Percentiles rank a stretch among this genome's conserved stretches.
Evolutionary conservation across 2,329 filamentous ascomycete genomes (phyloP).

Genomic region (Alternaria alternata): DNA sequence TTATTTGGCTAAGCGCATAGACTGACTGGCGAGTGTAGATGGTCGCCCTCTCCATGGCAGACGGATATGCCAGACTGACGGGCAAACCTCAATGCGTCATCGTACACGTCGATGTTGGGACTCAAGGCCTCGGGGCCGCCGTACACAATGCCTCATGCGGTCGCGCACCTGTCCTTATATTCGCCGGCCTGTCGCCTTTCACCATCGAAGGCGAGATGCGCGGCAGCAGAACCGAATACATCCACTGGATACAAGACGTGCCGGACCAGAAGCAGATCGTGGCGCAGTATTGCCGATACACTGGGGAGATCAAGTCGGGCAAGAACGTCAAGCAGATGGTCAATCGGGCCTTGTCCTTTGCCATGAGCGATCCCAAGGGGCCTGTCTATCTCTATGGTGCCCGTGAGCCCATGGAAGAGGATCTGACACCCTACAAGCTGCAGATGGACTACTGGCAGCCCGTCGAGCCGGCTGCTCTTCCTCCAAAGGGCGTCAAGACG

Average conservation of each 20-base stretch:
- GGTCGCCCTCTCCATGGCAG: conserved; percentile 85
- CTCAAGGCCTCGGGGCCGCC: conserved; percentile 78
- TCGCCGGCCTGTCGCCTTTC: conserved; percentile 79
- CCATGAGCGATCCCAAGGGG: conserved; percentile 76
- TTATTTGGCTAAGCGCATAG: not conserved
- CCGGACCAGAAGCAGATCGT: conserved; percentile 83
- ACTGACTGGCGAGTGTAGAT: conserved; percentile 61
- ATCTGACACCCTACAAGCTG: conserved; percentile 68
- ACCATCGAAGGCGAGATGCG: conserved; percentile 80
- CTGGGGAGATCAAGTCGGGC: conserved; percentile 82
- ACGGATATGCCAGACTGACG: conserved; percentile 75
- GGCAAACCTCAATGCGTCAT: conserved; percentile 79
- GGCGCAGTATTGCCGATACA: conserved; percentile 84
- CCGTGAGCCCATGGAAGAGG: conserved; percentile 83
- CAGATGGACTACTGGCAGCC: conserved; percentile 75
- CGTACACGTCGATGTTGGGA: conserved; percentile 83
- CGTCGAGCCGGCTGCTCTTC: conserved; percentile 71
- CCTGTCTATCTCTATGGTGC: conserved; percentile 82
- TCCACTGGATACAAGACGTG: conserved; percentile 87
- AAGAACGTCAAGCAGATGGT: conserved; percentile 90
- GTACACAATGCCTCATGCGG: conserved; percentile 82
- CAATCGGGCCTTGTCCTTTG: conserved; percentile 83
- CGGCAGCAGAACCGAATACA: conserved; percentile 77
- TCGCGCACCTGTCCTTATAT: conserved; percentile 77
- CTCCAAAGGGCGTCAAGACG: conserved; percentile 60